phyloP scores from a whole-genome alignment of 257 asterid species.

The Striga asiatica region DNA sequence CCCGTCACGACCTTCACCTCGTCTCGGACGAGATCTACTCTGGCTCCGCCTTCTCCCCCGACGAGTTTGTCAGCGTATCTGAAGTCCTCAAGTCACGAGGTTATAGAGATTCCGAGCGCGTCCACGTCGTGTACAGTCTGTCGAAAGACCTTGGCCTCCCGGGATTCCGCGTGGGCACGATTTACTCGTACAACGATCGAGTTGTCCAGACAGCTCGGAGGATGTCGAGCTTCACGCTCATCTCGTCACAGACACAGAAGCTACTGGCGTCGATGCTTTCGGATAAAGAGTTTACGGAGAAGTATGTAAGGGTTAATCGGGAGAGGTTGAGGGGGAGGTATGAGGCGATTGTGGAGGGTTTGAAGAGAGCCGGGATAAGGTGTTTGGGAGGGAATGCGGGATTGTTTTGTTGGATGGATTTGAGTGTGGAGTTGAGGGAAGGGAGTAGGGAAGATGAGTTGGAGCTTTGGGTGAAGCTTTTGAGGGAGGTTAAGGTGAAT shows the following conservation, averaged over 20 bases:
- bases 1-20: conserved; percentile 29
- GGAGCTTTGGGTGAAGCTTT: conserved; percentile 23
- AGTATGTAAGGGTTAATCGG: conserved; percentile 23
- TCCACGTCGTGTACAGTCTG: conserved; percentile 41
- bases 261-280: conserved; percentile 40
- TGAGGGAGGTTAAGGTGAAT: conserved; percentile 30
- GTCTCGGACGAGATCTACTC: conserved; percentile 51
- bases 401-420: conserved; percentile 44
- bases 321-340: conserved; percentile 27
- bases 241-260: conserved; percentile 47
- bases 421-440: conserved; percentile 19
- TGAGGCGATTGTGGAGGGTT: conserved; percentile 22
- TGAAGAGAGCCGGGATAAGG: conserved; percentile 24
- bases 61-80: conserved; percentile 36
- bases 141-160: conserved; percentile 49
- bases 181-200: conserved; percentile 38
- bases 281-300: conserved; percentile 22
- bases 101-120: conserved; percentile 25
- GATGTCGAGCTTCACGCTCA: conserved; percentile 49
- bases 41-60: conserved; percentile 37
- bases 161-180: conserved; percentile 41
- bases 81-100: conserved; percentile 23
- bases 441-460: conserved; percentile 25
- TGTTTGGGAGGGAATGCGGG: conserved; percentile 48
- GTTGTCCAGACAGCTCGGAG: conserved; percentile 43